Evolutionary conservation across 768 basidiomycete species (phyloP).

Genomic region (Dacryopinax primogenitus): DNA sequence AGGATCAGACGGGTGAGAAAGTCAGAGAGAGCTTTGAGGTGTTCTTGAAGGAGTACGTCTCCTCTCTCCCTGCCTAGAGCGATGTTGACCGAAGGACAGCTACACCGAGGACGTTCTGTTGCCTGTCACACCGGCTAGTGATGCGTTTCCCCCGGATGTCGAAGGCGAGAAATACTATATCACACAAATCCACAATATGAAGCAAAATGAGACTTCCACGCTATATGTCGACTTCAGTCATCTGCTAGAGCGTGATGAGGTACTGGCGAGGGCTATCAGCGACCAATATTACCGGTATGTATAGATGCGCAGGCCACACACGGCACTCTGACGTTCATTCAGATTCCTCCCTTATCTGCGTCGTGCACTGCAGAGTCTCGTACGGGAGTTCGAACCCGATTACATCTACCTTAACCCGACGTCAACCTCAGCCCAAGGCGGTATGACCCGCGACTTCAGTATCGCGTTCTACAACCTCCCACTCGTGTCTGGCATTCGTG

Average conservation of each 20-base stretch:
- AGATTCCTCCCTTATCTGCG: slow-evolving; percentile 84
- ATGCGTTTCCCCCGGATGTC: slow-evolving; percentile 45
- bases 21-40: slow-evolving; percentile 84
- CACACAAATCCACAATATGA: slow-evolving; percentile 90
- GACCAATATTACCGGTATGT: slow-evolving; percentile 78
- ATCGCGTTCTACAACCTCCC: slow-evolving; percentile 93
- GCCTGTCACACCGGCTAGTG: slow-evolving; percentile 66
- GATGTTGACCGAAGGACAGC: slow-evolving; percentile 30
- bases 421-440: slow-evolving; percentile 64
- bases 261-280: slow-evolving; percentile 84
- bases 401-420: slow-evolving; percentile 92
- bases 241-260: slow-evolving; percentile 77
- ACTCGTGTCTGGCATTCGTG: slow-evolving; percentile 86
- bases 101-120: slow-evolving; percentile 73
- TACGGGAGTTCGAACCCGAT: slow-evolving; percentile 79
- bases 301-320: not conserved
- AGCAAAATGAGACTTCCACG: slow-evolving; percentile 85
- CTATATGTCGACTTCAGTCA: slow-evolving; percentile 94
- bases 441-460: slow-evolving; percentile 85
- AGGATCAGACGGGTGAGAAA: slow-evolving; percentile 90
- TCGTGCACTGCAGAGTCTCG: slow-evolving; percentile 78
- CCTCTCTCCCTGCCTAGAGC: slow-evolving; percentile 13
- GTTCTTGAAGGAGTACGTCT: slow-evolving; percentile 75
- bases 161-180: slow-evolving; percentile 69
- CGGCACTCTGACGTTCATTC: not conserved